phyloP scores from a whole-genome alignment of 768 basidiomycete species.

The Pleurotus giganteus region DNA sequence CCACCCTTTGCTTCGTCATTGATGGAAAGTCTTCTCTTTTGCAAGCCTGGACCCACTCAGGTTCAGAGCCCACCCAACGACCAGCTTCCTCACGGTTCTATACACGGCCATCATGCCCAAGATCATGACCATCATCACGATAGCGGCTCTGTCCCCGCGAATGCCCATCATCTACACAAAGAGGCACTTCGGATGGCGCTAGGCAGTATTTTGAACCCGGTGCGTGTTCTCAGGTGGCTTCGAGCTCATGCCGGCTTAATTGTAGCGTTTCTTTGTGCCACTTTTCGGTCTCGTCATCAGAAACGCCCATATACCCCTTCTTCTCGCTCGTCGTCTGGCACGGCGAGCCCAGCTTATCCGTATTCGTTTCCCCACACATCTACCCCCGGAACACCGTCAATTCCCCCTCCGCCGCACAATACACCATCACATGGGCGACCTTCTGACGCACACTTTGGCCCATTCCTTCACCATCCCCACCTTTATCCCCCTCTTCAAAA shows the following conservation, averaged over 20 bases:
- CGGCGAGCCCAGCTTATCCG: constrained; percentile 44
- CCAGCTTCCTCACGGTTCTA: constrained; percentile 15
- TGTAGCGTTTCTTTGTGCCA: constrained; percentile 13
- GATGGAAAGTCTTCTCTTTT: not conserved
- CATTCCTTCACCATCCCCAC: constrained; percentile 15
- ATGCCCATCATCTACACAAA: constrained; percentile 38
- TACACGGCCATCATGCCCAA: constrained; percentile 15
- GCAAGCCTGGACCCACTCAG: constrained; percentile 25
- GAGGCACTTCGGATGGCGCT: constrained; percentile 54
- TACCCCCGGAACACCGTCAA: constrained; percentile 12
- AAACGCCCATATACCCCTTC: constrained; percentile 47
- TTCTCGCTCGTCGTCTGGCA: constrained; percentile 45
- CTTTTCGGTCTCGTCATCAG: constrained; percentile 24
- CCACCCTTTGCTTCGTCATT: not conserved
- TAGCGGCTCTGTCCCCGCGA: constrained; percentile 12
- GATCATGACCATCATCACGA: constrained; percentile 21
- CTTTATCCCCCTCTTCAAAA: constrained; percentile 13
- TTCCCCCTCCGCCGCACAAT: constrained; percentile 22
- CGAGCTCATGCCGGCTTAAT: constrained; percentile 8
- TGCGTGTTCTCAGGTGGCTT: constrained; percentile 29
- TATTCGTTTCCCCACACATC: constrained; percentile 26
- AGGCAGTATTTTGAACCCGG: constrained; percentile 60
- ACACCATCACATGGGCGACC: constrained; percentile 21
- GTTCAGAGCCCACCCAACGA: constrained; percentile 33
- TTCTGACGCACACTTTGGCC: constrained; percentile 25